Conservation (phyloP, 2,329 filamentous ascomycete genomes). For the Chaetomium olivaceum region DNA sequence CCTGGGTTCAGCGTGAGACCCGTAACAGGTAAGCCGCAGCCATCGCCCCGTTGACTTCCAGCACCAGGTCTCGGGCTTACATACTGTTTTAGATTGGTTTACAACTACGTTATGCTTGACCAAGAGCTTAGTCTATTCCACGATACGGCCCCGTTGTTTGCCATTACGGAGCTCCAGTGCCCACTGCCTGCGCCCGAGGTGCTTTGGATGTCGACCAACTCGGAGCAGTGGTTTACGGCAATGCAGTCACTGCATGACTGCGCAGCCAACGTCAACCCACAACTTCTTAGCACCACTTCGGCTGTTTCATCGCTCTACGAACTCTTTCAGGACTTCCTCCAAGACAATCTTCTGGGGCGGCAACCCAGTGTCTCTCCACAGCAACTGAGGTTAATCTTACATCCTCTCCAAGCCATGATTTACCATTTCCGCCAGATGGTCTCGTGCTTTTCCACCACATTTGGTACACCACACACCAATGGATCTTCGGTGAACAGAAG, state of each 20-base stretch:
- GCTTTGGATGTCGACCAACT: conserved; percentile 62
- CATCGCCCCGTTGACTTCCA: neutral
- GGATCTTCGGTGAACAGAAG: conserved; percentile 56
- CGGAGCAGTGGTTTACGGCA: conserved; percentile 59
- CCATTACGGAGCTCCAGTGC: conserved; percentile 64
- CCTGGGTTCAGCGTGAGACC: conserved; percentile 66
- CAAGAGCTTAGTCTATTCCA: conserved; percentile 70
- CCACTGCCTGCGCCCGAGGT: conserved; percentile 63
- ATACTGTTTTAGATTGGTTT: conserved; percentile 57
- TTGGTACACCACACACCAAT: conserved; percentile 44
- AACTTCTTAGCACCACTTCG: conserved; percentile 52
- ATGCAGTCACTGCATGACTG: conserved; percentile 62
- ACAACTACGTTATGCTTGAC: conserved; percentile 74
- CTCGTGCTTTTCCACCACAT: conserved; percentile 62
- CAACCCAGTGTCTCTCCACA: conserved; percentile 49
- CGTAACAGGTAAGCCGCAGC: conserved; percentile 55
- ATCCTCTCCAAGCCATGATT: conserved; percentile 66
- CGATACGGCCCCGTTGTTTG: conserved; percentile 62
- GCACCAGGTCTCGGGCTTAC: conserved; percentile 25
- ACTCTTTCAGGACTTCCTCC: conserved; percentile 67
- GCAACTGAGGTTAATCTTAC: conserved; percentile 66
- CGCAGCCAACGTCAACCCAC: conserved; percentile 50
- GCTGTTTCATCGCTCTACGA: conserved; percentile 61
- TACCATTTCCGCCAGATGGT: conserved; percentile 66
- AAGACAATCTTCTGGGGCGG: conserved; percentile 59